These are phyloP conservation scores for Backusella macrospora DNA, from an alignment of 192 early-diverging fungal genomes.

Conservation along the genomic window DNA sequence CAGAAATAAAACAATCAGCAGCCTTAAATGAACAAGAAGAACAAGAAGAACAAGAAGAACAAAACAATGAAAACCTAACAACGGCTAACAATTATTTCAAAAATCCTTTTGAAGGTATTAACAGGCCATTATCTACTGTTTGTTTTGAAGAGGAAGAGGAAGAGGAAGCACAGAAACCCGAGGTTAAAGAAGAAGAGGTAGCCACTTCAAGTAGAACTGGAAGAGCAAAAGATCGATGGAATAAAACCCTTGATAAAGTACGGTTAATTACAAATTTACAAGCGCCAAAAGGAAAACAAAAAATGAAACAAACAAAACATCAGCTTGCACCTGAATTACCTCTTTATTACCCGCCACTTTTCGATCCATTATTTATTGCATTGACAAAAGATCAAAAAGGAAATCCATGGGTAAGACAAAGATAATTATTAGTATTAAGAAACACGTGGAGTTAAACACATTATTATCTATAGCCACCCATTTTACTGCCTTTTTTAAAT, in stretches of 20 bases:
- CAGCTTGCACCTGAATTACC: not conserved
- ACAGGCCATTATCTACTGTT: not conserved
- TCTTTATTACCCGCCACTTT: constrained; percentile 30
- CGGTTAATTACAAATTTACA: constrained; percentile 27
- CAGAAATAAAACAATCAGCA: constrained; percentile 1
- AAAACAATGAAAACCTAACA: not conserved
- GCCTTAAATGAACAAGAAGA: not conserved
- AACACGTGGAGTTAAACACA: not conserved
- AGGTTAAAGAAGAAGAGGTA: too few relatives aligned
- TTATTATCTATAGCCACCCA: constrained; percentile 16
- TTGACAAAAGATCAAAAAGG: constrained; percentile 30
- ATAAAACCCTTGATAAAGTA: constrained; percentile 37
- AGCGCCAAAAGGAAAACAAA: not conserved
- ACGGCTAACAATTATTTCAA: not conserved
- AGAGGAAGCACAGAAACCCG: not conserved
- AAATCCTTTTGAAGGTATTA: not conserved
- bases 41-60: not conserved
- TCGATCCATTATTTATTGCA: constrained; percentile 31
- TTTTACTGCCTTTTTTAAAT: constrained; percentile 24
- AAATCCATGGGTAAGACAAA: constrained; percentile 24
- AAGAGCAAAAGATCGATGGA: constrained; percentile 33
- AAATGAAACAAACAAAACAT: not conserved
- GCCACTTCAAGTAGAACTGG: not conserved
- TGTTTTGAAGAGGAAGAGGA: not conserved
- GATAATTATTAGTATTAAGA: not conserved